Evolutionary conservation across 1,284 basidiomycete species (phyloP), one percentile per base, ranked within the genome.

Genomic region (Ustilago vetiveriae): DNA sequence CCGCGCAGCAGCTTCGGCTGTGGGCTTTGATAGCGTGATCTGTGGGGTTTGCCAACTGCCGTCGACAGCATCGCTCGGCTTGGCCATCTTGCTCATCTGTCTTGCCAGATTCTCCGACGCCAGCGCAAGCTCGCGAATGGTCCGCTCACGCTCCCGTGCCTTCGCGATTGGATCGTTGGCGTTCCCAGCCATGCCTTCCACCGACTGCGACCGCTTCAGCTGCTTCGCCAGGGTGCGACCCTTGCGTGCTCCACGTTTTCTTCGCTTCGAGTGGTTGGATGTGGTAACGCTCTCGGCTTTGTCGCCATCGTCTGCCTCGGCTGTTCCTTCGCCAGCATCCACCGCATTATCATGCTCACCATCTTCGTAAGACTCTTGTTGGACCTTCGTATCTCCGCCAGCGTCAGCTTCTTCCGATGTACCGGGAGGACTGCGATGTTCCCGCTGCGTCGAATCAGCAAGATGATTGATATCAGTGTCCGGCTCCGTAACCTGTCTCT

Each of bases 171-270:
- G 60, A 30, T 62, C 65, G 21, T 62, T 45, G 22, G 38, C 50
- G n/a, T 65, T 50, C 11, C 54, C 52, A 5, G 52, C 33, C 58
- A 74, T 50, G 33, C 58, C 53, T 41, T 74, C 74, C 21, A 64
- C 68, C 6, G 74, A 76, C 29, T 72, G 74, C 4, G 67, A 68
- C 22, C 72, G 57, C 37, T 74, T 74, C 33, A 76, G 52, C 57
- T 74, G 68, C 37, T 76, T 74, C 40, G 72, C 67, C 1, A 72
- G 54, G 8, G 69, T 74, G 8, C 72, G 49, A 16, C 72, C 72
- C 40, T 76, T 76, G 10, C 74, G 62, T 21, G 74, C 74, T 7
- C 74, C 74, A 11, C 74, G 52, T 32, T 76, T 76, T 14, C 74
- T 39, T 23, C 74, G 32, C 47, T 76, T 76, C 3, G 74, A 66